Percentiles rank a stretch among this genome's conserved stretches.
These are phyloP conservation scores for Pseudoturritis turrita DNA, from an alignment of 345 rosid species.

Conservation along the genomic window DNA sequence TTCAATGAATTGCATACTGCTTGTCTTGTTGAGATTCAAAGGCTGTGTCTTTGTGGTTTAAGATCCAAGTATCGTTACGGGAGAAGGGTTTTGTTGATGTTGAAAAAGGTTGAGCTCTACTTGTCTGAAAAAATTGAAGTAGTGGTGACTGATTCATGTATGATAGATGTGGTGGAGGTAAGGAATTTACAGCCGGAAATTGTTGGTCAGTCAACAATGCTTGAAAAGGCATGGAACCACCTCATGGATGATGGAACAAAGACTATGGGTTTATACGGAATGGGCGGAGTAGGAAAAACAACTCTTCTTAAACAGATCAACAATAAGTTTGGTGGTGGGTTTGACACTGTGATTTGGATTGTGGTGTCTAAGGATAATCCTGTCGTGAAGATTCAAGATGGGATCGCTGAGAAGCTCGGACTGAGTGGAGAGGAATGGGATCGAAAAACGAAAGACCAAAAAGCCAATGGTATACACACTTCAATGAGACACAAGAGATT, in stretches of 20 bases:
- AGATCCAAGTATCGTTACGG: background rate
- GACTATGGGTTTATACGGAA: constrained; percentile 3
- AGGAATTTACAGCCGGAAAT: background rate
- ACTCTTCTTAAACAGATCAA: constrained; percentile 17
- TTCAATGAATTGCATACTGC: no score
- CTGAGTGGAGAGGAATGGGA: no score
- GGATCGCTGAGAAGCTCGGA: background rate
- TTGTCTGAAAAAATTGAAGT: no score
- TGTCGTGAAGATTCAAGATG: background rate
- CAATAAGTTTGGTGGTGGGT: background rate
- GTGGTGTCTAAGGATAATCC: background rate
- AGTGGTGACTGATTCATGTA: background rate
- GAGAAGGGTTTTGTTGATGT: background rate
- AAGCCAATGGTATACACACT: no score
- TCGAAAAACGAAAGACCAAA: no score
- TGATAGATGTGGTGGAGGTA: background rate
- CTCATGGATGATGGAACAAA: background rate
- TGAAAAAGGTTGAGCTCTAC: background rate
- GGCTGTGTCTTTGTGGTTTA: background rate
- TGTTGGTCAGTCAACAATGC: background rate
- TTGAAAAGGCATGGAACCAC: background rate
- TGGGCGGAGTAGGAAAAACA: no score
- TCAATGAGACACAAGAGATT: no score
- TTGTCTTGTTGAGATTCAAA: background rate
- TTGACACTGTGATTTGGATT: constrained; percentile 5